A percentile compares a stretch with the other conserved stretches of the same genome.
phyloP scores from a whole-genome alignment of 169 alveolate species.

The Cryptosporidium muris region DNA sequence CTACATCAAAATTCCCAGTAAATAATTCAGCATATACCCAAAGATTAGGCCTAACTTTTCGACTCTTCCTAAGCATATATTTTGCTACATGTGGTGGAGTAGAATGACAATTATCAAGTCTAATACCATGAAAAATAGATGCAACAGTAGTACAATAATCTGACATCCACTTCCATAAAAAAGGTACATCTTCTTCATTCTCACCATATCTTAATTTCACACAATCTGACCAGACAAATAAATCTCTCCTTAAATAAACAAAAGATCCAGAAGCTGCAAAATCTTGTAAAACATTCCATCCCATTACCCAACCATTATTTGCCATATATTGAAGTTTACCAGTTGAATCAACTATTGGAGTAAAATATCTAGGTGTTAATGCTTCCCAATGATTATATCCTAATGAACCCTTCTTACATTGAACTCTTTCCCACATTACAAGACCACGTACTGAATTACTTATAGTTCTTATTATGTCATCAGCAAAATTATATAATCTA shows the following conservation, averaged over 20 bases:
- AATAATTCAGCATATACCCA: constrained; percentile 91
- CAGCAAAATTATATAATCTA: constrained; percentile 44
- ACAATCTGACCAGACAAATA: constrained; percentile 92
- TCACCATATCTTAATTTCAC: constrained; percentile 90
- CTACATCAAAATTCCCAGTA: constrained; percentile 86
- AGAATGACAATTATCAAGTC: constrained; percentile 95
- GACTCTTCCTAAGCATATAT: constrained; percentile 86
- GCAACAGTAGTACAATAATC: constrained; percentile 88
- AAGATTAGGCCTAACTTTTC: constrained; percentile 87
- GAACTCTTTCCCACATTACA: constrained; percentile 73
- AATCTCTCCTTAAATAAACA: constrained; percentile 89
- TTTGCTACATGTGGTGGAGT: constrained; percentile 91
- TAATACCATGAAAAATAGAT: constrained; percentile 87
- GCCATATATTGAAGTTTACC: constrained; percentile 75
- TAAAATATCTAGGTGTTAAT: constrained; percentile 80
- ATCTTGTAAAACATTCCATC: constrained; percentile 85
- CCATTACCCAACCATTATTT: constrained; percentile 85
- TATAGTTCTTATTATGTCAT: constrained; percentile 31
- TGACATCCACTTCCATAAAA: constrained; percentile 90
- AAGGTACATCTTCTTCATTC: constrained; percentile 85
- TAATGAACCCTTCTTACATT: constrained; percentile 73
- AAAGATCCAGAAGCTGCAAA: constrained; percentile 88
- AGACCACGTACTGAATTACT: constrained; percentile 72
- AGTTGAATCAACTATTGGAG: constrained; percentile 73
- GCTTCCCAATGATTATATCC: constrained; percentile 76